Evolutionary conservation across 2,329 filamentous ascomycete species (phyloP).

Genomic region (Pestalotiopsis sp.): DNA sequence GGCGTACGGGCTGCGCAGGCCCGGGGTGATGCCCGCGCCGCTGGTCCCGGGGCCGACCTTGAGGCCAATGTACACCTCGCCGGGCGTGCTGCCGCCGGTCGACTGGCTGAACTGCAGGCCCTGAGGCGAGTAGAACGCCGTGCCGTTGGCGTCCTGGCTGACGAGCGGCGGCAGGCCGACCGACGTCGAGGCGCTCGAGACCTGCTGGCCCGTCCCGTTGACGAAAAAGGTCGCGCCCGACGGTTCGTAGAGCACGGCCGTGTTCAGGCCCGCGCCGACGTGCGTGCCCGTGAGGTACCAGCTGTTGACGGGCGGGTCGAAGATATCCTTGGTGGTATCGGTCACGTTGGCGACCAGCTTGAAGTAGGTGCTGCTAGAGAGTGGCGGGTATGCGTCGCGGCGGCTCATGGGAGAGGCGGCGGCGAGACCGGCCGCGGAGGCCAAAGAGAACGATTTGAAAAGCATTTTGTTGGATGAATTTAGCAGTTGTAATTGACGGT

Average conservation of each 20-base stretch:
- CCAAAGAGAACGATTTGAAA: background rate
- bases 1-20: slow-evolving; percentile 12
- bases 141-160: background rate
- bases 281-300: slow-evolving; percentile 5
- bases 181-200: slow-evolving; percentile 12
- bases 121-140: background rate
- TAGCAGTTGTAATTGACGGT: background rate
- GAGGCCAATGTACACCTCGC: slow-evolving; percentile 9
- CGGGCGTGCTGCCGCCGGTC: background rate
- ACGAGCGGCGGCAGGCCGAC: slow-evolving; percentile 1
- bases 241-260: background rate
- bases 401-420: slow-evolving; percentile 3
- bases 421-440: background rate
- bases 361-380: background rate
- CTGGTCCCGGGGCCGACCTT: slow-evolving; percentile 5
- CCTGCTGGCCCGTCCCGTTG: slow-evolving; percentile 11
- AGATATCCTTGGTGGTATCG: slow-evolving; percentile 6
- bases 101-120: slow-evolving; percentile 5
- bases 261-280: slow-evolving; percentile 5
- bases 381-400: slow-evolving; percentile 6
- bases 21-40: slow-evolving; percentile 7
- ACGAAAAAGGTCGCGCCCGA: slow-evolving; percentile 11
- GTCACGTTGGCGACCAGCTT: slow-evolving; percentile 13
- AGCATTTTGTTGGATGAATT: background rate
- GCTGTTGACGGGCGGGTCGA: slow-evolving; percentile 9